Percentiles rank a stretch among this genome's conserved stretches.
These are phyloP conservation scores for Colletotrichum falcatum DNA, from an alignment of 2,329 filamentous ascomycete genomes.

Conservation along the genomic window DNA sequence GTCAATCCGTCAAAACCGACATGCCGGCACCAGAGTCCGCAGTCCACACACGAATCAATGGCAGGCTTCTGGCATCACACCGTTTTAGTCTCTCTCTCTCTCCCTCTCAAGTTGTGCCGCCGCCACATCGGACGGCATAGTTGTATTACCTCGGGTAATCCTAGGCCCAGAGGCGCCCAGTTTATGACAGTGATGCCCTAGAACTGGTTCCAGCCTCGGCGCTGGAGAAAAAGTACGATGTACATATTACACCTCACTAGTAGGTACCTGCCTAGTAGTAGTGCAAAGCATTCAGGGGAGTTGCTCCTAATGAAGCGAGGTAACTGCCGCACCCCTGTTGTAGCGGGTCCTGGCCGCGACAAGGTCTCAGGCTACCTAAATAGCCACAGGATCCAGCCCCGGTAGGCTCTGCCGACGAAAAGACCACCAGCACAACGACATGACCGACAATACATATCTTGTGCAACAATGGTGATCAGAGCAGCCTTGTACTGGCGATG, in stretches of 20 bases:
- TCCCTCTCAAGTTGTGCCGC: not conserved
- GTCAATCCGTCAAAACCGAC: conserved; percentile 20
- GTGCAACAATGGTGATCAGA: not conserved
- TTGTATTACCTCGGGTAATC: not conserved
- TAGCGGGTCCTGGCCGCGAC: conserved; percentile 30
- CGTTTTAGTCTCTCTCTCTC: not conserved
- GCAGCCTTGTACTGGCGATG: not conserved
- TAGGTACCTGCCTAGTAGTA: not conserved
- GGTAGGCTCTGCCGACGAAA: conserved; percentile 26
- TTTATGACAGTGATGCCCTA: conserved; percentile 15
- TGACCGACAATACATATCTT: conserved; percentile 27
- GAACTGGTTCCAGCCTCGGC: conserved; percentile 15
- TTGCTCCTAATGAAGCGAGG: not conserved
- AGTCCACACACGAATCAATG: conserved; percentile 1
- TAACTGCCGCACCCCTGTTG: conserved; percentile 23
- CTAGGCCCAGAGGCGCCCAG: not conserved
- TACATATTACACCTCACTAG: too few relatives aligned
- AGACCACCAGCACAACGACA: conserved; percentile 15
- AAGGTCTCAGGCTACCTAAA: conserved; percentile 25
- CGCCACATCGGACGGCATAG: not conserved
- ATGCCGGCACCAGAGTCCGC: conserved; percentile 11
- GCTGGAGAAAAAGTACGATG: conserved; percentile 3
- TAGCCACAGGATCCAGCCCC: conserved; percentile 29
- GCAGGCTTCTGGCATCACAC: not conserved
- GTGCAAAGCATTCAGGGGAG: conserved; percentile 22